These are phyloP conservation scores for Malbranchea zuffiana DNA, from an alignment of 2,329 filamentous ascomycete species.

Conservation along the genomic window DNA sequence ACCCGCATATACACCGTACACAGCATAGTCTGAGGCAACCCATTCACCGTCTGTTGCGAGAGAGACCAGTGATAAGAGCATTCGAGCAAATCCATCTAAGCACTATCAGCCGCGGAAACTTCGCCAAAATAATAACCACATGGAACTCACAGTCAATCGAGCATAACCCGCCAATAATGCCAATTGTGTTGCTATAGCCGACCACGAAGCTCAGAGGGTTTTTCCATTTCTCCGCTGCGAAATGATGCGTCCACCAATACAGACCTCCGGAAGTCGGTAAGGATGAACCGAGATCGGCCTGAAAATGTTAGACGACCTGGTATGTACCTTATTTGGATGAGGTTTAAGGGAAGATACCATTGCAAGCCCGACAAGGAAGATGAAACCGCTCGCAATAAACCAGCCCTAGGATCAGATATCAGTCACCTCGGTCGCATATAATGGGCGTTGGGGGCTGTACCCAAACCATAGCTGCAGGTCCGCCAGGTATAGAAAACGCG, in stretches of 20 bases:
- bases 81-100: slow-evolving; percentile 41
- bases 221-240: slow-evolving; percentile 43
- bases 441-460: slow-evolving; percentile 21
- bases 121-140: slow-evolving; percentile 11
- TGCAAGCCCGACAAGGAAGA: slow-evolving; percentile 49
- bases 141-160: slow-evolving; percentile 44
- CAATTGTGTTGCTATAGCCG: slow-evolving; percentile 51
- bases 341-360: slow-evolving; percentile 45
- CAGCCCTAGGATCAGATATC: slow-evolving; percentile 33
- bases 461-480: slow-evolving; percentile 53
- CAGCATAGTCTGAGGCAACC: slow-evolving; percentile 44
- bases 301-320: neutral
- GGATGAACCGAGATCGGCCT: slow-evolving; percentile 42
- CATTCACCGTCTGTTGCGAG: slow-evolving; percentile 47
- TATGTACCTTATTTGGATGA: no score
- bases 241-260: slow-evolving; percentile 52
- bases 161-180: slow-evolving; percentile 50
- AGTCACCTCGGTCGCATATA: neutral
- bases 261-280: slow-evolving; percentile 51
- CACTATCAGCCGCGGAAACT: neutral
- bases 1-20: slow-evolving; percentile 48
- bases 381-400: slow-evolving; percentile 48
- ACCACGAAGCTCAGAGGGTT: slow-evolving; percentile 51
- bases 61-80: slow-evolving; percentile 50
- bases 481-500: slow-evolving; percentile 48